Conservation (phyloP, 2,329 filamentous ascomycete species). For the Ophiosphaerella herpotricha region DNA sequence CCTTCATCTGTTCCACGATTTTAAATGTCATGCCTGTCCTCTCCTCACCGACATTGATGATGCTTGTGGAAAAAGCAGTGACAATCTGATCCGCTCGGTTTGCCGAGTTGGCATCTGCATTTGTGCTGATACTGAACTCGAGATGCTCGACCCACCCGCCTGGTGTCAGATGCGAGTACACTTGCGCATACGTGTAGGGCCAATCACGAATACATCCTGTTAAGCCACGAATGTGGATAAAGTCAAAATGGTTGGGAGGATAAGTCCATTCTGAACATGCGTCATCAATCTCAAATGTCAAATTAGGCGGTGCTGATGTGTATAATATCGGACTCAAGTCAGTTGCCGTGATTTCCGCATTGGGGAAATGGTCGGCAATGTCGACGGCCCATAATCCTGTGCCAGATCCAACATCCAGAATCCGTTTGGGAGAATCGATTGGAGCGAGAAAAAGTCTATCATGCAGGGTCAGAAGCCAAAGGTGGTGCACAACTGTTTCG, state of each 20-base stretch:
- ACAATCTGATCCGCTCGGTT: constrained; percentile 27
- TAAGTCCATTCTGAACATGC: constrained; percentile 49
- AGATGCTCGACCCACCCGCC: constrained; percentile 52
- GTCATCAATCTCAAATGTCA: constrained; percentile 54
- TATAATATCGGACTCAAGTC: constrained; percentile 45
- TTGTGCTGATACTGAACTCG: constrained; percentile 41
- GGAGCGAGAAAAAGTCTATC: constrained; percentile 44
- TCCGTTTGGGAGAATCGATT: constrained; percentile 28
- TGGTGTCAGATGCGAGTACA: constrained; percentile 45
- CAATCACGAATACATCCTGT: constrained; percentile 50
- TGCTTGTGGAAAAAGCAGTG: constrained; percentile 16
- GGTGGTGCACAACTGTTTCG: constrained; percentile 39
- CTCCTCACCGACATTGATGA: constrained; percentile 21
- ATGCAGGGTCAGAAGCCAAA: constrained; percentile 42
- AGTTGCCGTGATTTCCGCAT: constrained; percentile 40
- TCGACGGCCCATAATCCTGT: constrained; percentile 45
- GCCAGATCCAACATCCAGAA: constrained; percentile 44
- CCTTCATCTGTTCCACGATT: constrained; percentile 23
- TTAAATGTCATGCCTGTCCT: constrained; percentile 33
- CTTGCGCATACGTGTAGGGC: constrained; percentile 46
- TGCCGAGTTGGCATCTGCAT: constrained; percentile 14
- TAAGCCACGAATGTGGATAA: constrained; percentile 48
- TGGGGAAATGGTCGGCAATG: constrained; percentile 45
- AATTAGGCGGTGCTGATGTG: constrained; percentile 46
- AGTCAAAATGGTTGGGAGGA: constrained; percentile 43